Conservation (phyloP, 2,329 filamentous ascomycete species). For the Mycogone perniciosa region DNA sequence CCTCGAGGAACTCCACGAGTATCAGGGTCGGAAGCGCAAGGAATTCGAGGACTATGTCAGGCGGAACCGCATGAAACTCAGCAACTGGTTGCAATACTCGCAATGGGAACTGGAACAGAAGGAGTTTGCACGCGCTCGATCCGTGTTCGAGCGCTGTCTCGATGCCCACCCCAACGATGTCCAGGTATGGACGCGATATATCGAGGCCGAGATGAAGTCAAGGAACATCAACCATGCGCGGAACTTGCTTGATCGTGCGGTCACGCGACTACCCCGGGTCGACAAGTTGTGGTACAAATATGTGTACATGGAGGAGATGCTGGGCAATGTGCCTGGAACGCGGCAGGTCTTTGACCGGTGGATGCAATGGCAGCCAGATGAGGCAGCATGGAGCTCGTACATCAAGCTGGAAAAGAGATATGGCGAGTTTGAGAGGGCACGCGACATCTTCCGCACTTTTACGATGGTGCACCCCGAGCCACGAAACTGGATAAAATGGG, state of each 20-base stretch:
- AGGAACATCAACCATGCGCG: conserved; percentile 95
- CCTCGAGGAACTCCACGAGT: conserved; percentile 95
- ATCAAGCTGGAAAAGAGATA: conserved; percentile 97
- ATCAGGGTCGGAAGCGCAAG: conserved; percentile 89
- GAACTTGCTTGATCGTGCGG: conserved; percentile 90
- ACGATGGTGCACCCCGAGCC: conserved; percentile 91
- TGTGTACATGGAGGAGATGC: conserved; percentile 96
- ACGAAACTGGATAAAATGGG: conserved; percentile 98
- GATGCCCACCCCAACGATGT: conserved; percentile 87
- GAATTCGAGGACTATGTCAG: conserved; percentile 98
- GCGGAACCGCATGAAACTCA: conserved; percentile 90
- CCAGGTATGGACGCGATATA: conserved; percentile 83
- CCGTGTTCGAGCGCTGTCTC: conserved; percentile 88
- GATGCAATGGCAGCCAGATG: conserved; percentile 98
- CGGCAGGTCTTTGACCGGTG: conserved; percentile 93
- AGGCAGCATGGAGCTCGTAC: conserved; percentile 91
- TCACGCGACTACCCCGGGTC: conserved; percentile 81
- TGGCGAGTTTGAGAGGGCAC: conserved; percentile 82
- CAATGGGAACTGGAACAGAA: conserved; percentile 98
- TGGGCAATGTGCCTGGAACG: conserved; percentile 88
- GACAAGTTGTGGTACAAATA: conserved; percentile 99
- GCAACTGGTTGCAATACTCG: conserved; percentile 98
- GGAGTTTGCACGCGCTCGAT: conserved; percentile 85
- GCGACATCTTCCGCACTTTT: conserved; percentile 83
- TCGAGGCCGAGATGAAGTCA: conserved; percentile 89